Evolutionary conservation across 2,329 filamentous ascomycete genomes (phyloP), one percentile per base, ranked within the genome.

Genomic region (Alternaria dauci): DNA sequence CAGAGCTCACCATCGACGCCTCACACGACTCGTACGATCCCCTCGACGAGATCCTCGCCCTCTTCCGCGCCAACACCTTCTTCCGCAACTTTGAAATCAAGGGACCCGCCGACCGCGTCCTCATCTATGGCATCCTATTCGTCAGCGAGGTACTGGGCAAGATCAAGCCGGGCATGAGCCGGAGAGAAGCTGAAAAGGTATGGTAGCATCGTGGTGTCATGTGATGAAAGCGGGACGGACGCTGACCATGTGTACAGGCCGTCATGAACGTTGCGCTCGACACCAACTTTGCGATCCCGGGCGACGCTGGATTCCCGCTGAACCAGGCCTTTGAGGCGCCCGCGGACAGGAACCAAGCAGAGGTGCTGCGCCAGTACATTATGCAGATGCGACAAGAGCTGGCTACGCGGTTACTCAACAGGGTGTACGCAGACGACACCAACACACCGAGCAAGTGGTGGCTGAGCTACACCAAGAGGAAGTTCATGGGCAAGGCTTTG

Each of bases 41-140:
- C 64, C 87, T 98, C 56, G 95, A 99, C 82, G 95, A 99, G 84
- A 89, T 96, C 52, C 87, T 99, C 56, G 87, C 90, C 12, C 87
- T 98, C 51, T 99, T 98, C 86, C 92, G 95, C 67, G 94, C 95
- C 73, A 98, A 99, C 84, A 97, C 94, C 62, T 94, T 99, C 81
- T 99, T 98, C 86, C 91, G 95, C 75, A 99, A 98, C 86, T 99
- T 99, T 75, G 95, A 98, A 85, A 96, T 98, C 83, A 94, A 97
- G 82, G 95, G 95, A 14, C 91, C 93, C 26, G 94, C 95, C 59
- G 95, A 99, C 81, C 88, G 95, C 41, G 88, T 98, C 75, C 86
- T 99, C 69, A 94, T 98, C 75, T 99, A 99, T 82, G 94, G 94
- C 65, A 99, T 97, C 78, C 86, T 96, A 77, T 98, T 94, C 81